Conservation (phyloP, 176 grass and related monocot genomes). For the Aegilops sharonensis region DNA sequence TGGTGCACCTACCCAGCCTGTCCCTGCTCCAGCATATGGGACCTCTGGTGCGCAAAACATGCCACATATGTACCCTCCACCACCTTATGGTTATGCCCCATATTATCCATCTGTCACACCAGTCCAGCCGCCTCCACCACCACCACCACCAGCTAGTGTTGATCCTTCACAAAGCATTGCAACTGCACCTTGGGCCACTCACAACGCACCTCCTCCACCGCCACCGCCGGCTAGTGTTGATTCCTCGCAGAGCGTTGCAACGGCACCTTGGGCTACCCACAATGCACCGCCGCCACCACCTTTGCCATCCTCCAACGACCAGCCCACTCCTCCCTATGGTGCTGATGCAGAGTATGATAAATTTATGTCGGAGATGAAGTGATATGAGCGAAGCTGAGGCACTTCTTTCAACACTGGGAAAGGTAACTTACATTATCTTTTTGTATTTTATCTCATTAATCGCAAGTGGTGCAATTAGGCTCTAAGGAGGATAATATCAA, state of each 20-base stretch:
- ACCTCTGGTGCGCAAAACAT: conserved; percentile 44
- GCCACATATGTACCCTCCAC: conserved; percentile 44
- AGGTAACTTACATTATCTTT: conserved; percentile 34
- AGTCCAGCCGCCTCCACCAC: conserved; percentile 47
- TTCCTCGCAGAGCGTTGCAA: conserved; percentile 66
- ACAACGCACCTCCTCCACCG: conserved; percentile 32
- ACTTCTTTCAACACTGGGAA: conserved; percentile 29
- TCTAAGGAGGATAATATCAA: conserved; percentile 17
- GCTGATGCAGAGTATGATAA: conserved; percentile 83
- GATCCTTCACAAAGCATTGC: conserved; percentile 77
- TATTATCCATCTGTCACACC: conserved; percentile 61
- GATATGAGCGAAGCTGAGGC: conserved; percentile 32
- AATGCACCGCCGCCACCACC: conserved; percentile 37
- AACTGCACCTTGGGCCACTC: conserved; percentile 77
- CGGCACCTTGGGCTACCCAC: conserved; percentile 73
- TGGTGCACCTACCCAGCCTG: conserved; percentile 47
- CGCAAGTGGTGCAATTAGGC: not conserved
- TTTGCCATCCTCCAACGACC: conserved; percentile 35
- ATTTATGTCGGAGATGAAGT: conserved; percentile 97
- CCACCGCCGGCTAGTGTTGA: conserved; percentile 52
- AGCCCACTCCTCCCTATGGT: conserved; percentile 38
- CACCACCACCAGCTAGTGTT: conserved; percentile 36
- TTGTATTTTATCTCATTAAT: not conserved
- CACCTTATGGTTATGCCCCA: conserved; percentile 62
- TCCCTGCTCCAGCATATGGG: conserved; percentile 52